Evolutionary conservation across 331 rosid species (phyloP), one percentile per base, ranked within the genome.

Genomic region (Quercus phellos): DNA sequence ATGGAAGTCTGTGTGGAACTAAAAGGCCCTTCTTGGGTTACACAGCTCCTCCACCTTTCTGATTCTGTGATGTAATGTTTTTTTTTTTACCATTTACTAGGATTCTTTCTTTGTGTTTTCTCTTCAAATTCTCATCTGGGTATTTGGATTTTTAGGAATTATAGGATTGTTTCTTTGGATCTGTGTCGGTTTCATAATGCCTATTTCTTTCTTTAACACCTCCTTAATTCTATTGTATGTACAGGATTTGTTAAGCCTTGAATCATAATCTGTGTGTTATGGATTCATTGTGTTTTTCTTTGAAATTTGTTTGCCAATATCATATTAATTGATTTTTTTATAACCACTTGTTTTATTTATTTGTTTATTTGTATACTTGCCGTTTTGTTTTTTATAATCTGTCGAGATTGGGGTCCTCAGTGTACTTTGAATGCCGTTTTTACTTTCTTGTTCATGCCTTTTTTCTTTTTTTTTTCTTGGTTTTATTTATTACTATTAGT

Each of bases 11-110:
- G 5, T 81, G 85, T 58, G 85, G 77, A 4, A 72, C 21, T 0
- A 79, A 79, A 9, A 70, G 89, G 51, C 94, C 94, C 56, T 90
- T 92, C 88, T 75, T 85, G 73, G 78, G 80, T 53, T 74, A 77
- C 42, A 35, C 64, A 16, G 88, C 89, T 0, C 89, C 94, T 53
- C 81, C 97, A 1, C 93, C 93, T 24, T 78, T 80, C 22, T 82
- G 82, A 26, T 35, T 56, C 10, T 19, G 27, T 27, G 27, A 16
- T 51, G 27, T 70, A 16, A 32, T 77, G 50, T 19, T 74, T 34
- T 54, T 34, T 34, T 54, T 5, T 73, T 75, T 42, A 46, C 69
- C 9, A 4, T 43, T 75, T 74, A 50, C 79, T 72, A 76, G 64
- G 51, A 34, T 81, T 70, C 3, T 53, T 3, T 35, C 13, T 54